A percentile compares a stretch with the other conserved stretches of the same genome.
These are phyloP conservation scores for Boletus mariae DNA, from an alignment of 1,284 basidiomycete species.

Conservation along the genomic window DNA sequence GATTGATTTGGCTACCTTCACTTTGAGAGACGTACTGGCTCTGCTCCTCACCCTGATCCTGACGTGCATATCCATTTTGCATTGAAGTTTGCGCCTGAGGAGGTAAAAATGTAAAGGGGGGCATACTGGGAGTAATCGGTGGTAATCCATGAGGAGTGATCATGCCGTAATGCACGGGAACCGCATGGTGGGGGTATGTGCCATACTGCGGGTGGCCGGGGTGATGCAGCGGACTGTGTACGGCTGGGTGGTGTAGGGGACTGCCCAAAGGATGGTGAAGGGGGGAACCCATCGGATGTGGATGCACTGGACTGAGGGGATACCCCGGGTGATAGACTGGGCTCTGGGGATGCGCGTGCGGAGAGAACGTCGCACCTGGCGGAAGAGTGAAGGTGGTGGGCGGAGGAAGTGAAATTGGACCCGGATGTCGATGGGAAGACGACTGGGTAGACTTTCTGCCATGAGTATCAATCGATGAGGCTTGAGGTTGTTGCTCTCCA, in stretches of 20 bases:
- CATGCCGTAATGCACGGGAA: conserved; percentile 33
- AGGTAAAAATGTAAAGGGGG: conserved; percentile 65
- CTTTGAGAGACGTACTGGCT: neutral
- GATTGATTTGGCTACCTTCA: conserved; percentile 9
- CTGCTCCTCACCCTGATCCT: conserved; percentile 5
- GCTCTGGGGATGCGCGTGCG: conserved; percentile 34
- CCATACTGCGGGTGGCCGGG: conserved; percentile 34
- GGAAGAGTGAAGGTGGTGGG: conserved; percentile 44
- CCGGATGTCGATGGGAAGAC: conserved; percentile 61
- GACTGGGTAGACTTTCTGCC: conserved; percentile 27
- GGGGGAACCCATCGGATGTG: conserved; percentile 30
- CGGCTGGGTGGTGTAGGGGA: conserved; percentile 28
- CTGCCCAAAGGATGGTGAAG: conserved; percentile 32
- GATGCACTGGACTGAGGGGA: conserved; percentile 23
- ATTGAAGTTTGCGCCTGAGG: conserved; percentile 29
- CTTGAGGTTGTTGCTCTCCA: conserved; percentile 15
- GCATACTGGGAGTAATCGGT: conserved; percentile 78
- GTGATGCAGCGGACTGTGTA: conserved; percentile 40
- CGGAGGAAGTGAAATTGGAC: conserved; percentile 67
- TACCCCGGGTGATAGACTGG: conserved; percentile 36
- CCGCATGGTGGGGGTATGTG: conserved; percentile 36
- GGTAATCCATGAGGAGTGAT: conserved; percentile 69
- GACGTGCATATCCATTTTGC: conserved; percentile 19
- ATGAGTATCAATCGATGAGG: conserved; percentile 16
- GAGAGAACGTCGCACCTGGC: conserved; percentile 34